Conservation (phyloP, 805 yeast species). For the Lipomyces mesembrius region DNA sequence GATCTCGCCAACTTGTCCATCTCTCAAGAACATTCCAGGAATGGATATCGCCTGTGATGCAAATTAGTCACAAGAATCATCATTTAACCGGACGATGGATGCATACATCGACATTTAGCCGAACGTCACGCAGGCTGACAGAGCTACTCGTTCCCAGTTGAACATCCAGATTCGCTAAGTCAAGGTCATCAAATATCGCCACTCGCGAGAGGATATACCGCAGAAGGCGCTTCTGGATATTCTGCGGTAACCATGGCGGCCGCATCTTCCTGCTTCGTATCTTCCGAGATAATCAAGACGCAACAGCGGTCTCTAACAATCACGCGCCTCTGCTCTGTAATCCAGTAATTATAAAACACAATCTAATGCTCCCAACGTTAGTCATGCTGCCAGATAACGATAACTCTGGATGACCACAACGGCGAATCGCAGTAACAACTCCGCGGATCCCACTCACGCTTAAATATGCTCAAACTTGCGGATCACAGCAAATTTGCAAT, state of each 20-base stretch:
- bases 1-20: constrained; percentile 34
- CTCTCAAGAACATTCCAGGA: constrained; percentile 37
- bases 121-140: constrained; percentile 40
- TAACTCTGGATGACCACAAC: not conserved
- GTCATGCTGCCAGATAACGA: not conserved
- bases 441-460: not conserved
- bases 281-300: not conserved
- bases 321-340: not conserved
- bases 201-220: constrained; percentile 81
- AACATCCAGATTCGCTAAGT: constrained; percentile 79
- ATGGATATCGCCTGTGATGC: constrained; percentile 29
- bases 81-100: not conserved
- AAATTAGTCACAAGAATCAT: constrained; percentile 1
- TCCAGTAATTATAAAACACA: not conserved
- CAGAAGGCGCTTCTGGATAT: constrained; percentile 78
- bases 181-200: constrained; percentile 79
- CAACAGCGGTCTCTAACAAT: not conserved
- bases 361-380: not conserved
- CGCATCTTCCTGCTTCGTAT: constrained; percentile 15
- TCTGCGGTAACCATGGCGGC: constrained; percentile 75
- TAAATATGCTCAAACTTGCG: not conserved
- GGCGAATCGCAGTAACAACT: not conserved
- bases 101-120: constrained; percentile 36
- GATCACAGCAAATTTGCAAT: not conserved
- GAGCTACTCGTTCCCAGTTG: constrained; percentile 63